phyloP scores from a whole-genome alignment of 2,329 filamentous ascomycete genomes.

The Pseudomassariella vexata region DNA sequence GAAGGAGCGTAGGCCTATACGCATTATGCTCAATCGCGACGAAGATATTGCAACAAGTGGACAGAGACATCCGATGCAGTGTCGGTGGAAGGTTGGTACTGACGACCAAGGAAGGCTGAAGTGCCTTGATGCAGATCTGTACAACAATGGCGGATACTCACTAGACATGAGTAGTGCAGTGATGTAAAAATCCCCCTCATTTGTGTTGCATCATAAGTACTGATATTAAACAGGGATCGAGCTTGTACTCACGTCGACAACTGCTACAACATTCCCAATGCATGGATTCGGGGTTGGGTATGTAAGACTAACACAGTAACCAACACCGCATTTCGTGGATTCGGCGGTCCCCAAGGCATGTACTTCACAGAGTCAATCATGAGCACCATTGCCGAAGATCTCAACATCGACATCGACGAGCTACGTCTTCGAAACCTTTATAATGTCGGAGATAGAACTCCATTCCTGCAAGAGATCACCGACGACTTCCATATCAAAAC shows the following conservation, averaged over 20 bases:
- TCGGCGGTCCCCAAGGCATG: constrained; percentile 92
- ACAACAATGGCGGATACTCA: constrained; percentile 84
- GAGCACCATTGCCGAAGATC: constrained; percentile 81
- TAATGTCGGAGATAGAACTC: constrained; percentile 67
- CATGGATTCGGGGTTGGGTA: constrained; percentile 75
- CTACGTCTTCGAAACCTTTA: constrained; percentile 89
- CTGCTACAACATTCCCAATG: constrained; percentile 84
- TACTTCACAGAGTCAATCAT: constrained; percentile 90
- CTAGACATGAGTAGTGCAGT: constrained; percentile 69
- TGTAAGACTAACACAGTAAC: constrained; percentile 97
- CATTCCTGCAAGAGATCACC: constrained; percentile 83
- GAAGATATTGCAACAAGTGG: constrained; percentile 92
- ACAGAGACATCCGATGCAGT: constrained; percentile 88
- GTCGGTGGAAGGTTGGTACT: constrained; percentile 85
- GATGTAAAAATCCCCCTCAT: no score
- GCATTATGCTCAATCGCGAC: constrained; percentile 94
- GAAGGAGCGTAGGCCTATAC: constrained; percentile 74
- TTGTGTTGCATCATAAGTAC: no score
- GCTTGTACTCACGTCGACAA: constrained; percentile 82
- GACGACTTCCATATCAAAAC: constrained; percentile 93
- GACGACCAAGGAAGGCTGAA: constrained; percentile 89
- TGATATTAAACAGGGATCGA: no score
- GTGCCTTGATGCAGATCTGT: constrained; percentile 86
- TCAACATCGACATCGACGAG: constrained; percentile 77
- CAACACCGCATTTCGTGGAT: constrained; percentile 95